These are phyloP conservation scores for Triticum monococcum DNA, from an alignment of 176 grass and related monocot species.

Conservation along the genomic window DNA sequence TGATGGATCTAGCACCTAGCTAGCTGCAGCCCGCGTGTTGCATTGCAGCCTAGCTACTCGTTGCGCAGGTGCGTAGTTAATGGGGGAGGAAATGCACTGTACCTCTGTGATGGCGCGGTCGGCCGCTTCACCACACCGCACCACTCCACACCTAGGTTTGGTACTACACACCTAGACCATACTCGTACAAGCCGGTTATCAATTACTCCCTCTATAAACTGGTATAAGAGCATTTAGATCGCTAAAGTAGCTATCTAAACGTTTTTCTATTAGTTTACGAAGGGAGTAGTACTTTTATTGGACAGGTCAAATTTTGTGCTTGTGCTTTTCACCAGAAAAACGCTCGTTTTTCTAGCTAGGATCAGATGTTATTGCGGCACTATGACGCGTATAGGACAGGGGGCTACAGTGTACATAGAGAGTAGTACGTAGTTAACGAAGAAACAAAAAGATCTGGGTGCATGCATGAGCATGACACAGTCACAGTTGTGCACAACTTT, in stretches of 20 bases:
- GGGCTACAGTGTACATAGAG: no score
- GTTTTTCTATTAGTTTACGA: no score
- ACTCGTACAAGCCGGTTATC: background rate
- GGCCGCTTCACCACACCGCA: background rate
- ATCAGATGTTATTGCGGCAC: background rate
- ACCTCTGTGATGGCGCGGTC: constrained; percentile 42
- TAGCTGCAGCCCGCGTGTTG: background rate
- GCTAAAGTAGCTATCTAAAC: no score
- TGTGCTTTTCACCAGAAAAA: background rate
- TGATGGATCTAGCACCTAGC: constrained; percentile 34
- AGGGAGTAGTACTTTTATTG: background rate
- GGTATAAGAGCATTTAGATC: no score
- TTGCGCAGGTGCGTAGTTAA: constrained; percentile 29
- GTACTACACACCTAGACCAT: background rate
- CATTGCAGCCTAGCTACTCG: constrained; percentile 23
- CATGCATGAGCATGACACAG: constrained; percentile 13
- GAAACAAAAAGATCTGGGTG: background rate
- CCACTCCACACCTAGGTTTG: background rate
- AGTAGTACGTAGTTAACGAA: no score
- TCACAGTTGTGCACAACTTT: constrained; percentile 6
- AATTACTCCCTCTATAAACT: background rate
- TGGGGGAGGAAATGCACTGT: constrained; percentile 40
- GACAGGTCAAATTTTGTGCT: background rate
- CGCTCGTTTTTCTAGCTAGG: background rate
- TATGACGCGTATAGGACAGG: no score